Base-by-base conservation (phyloP, 192 early-diverging fungal species). In the Phycomyces blakesleeanus region DNA sequence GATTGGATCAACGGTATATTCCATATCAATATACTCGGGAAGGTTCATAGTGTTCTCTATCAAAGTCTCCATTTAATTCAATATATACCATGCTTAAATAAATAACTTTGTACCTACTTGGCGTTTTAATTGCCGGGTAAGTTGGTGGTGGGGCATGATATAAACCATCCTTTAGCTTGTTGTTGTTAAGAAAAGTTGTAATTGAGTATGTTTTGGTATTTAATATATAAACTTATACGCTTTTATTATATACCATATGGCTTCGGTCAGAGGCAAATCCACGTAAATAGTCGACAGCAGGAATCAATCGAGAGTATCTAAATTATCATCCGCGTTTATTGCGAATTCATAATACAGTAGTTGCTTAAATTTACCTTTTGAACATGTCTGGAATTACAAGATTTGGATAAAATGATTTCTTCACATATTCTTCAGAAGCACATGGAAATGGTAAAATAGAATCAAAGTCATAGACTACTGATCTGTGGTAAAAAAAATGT, bases 191-290 rank as follows among this genome's bases (percentile, higher is more conserved):
- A n/a, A n/a, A n/a, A n/a, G n/a, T n/a, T n/a, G n/a, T n/a, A n/a
- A n/a, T n/a, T n/a, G n/a, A n/a, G n/a, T n/a, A n/a, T n/a, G n/a
- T n/a, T n/a, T n/a, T n/a, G n/a, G n/a, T n/a, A n/a, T n/a, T n/a
- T n/a, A n/a, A n/a, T n/a, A n/a, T n/a, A n/a, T n/a, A n/a, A n/a
- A n/a, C n/a, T n/a, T 18, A 27, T 47, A 14, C 10, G 14, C 1
- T 7, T 18, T 7, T 18, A n/a, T n/a, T n/a, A n/a, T n/a, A 47
- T 67, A 67, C 66, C 66, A 67, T 67, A 9, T 67, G 66, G n/a
- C 51, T 60, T 42, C 66, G 20, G 60, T 67, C 66, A 20, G 66
- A 67, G 8, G 66, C 57, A 61, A 67, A 67, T 16, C 52, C 37
- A 3, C 9, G 16, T 21, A 67, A 29, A 42, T 60, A 67, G 6